These are phyloP conservation scores for Microbotryomycetes sp. DNA, from an alignment of 1,284 basidiomycete genomes.

Conservation along the genomic window DNA sequence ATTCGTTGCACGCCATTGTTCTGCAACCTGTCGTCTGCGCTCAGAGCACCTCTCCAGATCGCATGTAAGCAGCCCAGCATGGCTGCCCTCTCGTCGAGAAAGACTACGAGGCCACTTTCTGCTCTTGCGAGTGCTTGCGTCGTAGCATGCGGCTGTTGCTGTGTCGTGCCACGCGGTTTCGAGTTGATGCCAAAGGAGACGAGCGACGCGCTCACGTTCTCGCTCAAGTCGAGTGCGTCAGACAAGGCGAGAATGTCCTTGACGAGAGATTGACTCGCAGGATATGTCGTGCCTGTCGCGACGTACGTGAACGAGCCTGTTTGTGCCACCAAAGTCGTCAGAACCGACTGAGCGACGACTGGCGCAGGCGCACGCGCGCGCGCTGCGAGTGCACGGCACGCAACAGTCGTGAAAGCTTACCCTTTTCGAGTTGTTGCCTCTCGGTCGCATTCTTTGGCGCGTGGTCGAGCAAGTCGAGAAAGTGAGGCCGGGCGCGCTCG, in stretches of 20 bases:
- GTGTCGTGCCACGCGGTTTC: conserved; percentile 3
- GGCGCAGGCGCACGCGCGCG: too few species aligned
- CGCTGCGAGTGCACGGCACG: background rate
- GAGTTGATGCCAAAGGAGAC: conserved; percentile 55
- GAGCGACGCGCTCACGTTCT: conserved; percentile 63
- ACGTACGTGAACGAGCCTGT: conserved; percentile 31
- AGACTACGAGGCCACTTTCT: conserved; percentile 58
- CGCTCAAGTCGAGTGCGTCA: conserved; percentile 65
- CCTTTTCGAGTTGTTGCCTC: conserved; percentile 62
- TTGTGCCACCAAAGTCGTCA: too few species aligned
- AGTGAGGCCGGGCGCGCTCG: conserved; percentile 29
- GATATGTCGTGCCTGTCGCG: conserved; percentile 48
- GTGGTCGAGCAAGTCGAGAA: conserved; percentile 31
- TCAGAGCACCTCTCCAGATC: conserved; percentile 42
- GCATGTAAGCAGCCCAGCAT: conserved; percentile 58
- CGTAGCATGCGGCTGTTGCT: conserved; percentile 57
- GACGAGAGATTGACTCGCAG: conserved; percentile 54
- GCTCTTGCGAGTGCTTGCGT: conserved; percentile 48
- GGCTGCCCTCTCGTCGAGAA: conserved; percentile 58
- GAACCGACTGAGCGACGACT: background rate
- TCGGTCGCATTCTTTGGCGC: conserved; percentile 56
- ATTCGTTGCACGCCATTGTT: conserved; percentile 26
- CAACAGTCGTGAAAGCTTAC: conserved; percentile 43
- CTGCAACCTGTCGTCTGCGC: conserved; percentile 32
- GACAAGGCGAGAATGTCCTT: conserved; percentile 64